phyloP scores from a whole-genome alignment of 2,329 filamentous ascomycete species.

The Aspergillus quadricinctus region DNA sequence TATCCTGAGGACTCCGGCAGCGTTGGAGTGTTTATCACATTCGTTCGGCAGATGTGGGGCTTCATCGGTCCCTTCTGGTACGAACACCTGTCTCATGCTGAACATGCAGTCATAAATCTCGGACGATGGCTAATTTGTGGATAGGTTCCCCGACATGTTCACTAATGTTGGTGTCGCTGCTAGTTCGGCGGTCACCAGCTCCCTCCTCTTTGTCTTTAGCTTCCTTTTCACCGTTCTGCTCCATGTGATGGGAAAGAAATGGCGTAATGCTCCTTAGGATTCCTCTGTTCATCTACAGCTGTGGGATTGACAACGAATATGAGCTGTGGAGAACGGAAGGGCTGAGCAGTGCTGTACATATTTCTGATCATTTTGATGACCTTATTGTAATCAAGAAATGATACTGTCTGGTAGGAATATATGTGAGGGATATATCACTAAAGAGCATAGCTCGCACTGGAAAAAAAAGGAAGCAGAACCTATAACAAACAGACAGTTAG shows the following conservation, averaged over 20 bases:
- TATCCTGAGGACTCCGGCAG: constrained; percentile 52
- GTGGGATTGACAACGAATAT: not conserved
- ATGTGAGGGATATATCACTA: too few species aligned
- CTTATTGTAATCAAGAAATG: too few species aligned
- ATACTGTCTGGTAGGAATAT: too few species aligned
- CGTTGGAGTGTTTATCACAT: constrained; percentile 58
- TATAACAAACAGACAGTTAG: too few species aligned
- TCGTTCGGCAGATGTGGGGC: constrained; percentile 46
- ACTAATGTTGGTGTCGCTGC: constrained; percentile 29
- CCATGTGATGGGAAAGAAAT: constrained; percentile 23
- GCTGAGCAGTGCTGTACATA: not conserved
- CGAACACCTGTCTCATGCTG: constrained; percentile 3
- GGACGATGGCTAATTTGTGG: constrained; percentile 9
- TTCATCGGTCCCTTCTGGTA: constrained; percentile 39
- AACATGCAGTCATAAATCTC: not conserved
- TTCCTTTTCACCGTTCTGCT: constrained; percentile 29
- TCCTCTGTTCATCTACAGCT: not conserved
- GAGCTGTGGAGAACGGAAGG: not conserved
- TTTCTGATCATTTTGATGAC: not conserved
- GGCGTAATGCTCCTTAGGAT: constrained; percentile 12
- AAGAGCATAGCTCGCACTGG: too few species aligned
- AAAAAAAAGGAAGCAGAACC: too few species aligned
- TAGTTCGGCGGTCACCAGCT: constrained; percentile 28
- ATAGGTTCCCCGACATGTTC: constrained; percentile 34
- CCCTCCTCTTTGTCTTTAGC: constrained; percentile 28